Percentiles rank a stretch among this genome's conserved stretches.
Evolutionary conservation across 2,329 filamentous ascomycete genomes (phyloP).

Genomic region (Phialophora macrospora): DNA sequence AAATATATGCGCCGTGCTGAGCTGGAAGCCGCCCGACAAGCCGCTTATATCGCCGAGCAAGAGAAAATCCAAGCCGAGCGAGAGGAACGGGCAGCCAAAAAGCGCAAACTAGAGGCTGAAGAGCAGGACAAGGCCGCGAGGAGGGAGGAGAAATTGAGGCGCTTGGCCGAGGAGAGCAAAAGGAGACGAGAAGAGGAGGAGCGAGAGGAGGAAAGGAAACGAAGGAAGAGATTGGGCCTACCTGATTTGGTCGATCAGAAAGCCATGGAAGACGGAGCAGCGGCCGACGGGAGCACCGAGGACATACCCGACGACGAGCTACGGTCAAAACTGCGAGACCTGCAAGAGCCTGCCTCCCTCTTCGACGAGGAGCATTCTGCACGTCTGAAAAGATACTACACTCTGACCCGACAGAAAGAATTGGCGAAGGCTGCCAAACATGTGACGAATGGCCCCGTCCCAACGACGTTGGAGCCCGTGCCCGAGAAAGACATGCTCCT

Average conservation of each 20-base stretch:
- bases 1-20: conserved; percentile 89
- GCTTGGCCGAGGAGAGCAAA: conserved; percentile 79
- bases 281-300: conserved; percentile 40
- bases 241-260: conserved; percentile 66
- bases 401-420: conserved; percentile 55
- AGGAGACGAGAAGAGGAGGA: conserved; percentile 72
- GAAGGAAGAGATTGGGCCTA: conserved; percentile 77
- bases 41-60: conserved; percentile 82
- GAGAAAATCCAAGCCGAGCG: conserved; percentile 73
- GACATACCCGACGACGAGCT: conserved; percentile 63
- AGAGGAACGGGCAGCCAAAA: conserved; percentile 70
- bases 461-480: conserved; percentile 79
- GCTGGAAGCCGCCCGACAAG: conserved; percentile 78
- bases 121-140: conserved; percentile 69
- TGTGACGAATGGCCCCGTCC: conserved; percentile 74
- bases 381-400: conserved; percentile 72
- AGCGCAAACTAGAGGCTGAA: conserved; percentile 89
- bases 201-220: conserved; percentile 70
- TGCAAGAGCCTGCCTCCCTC: conserved; percentile 73
- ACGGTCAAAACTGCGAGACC: conserved; percentile 66
- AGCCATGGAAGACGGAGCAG: conserved; percentile 32
- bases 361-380: conserved; percentile 81
- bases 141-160: conserved; percentile 80
- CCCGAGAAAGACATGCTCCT: conserved; percentile 90
- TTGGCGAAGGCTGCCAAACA: conserved; percentile 38